phyloP scores from a whole-genome alignment of 1,139 yeast genomes.

The Pneumocystis murina region DNA sequence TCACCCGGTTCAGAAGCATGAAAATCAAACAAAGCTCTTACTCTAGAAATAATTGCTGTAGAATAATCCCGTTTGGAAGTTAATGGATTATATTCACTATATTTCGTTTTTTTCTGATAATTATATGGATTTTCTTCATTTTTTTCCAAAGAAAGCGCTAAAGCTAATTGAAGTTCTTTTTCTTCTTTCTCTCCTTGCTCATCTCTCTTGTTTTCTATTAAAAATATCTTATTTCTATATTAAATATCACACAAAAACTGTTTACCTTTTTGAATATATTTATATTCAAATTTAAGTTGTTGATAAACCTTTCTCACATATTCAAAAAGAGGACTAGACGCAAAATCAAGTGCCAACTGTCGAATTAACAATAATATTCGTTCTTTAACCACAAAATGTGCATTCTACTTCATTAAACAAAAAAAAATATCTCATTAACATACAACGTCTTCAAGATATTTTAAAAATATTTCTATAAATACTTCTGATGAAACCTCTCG shows the following conservation, averaged over 20 bases:
- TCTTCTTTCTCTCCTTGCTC: conserved; percentile 38
- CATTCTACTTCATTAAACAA: conserved; percentile 17
- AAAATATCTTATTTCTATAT: neutral
- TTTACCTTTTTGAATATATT: neutral
- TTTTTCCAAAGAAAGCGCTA: conserved; percentile 47
- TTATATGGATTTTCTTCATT: conserved; percentile 14
- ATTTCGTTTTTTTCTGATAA: conserved; percentile 11
- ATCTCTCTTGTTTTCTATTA: conserved; percentile 1
- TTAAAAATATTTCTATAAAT: conserved; percentile 45
- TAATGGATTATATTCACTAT: conserved; percentile 6
- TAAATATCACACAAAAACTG: neutral
- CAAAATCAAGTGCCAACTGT: conserved; percentile 44
- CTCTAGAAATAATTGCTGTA: conserved; percentile 42
- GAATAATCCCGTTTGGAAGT: conserved; percentile 11
- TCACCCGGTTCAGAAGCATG: conserved; percentile 41
- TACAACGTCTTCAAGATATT: conserved; percentile 37
- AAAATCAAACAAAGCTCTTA: conserved; percentile 73
- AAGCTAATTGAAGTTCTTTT: conserved; percentile 61
- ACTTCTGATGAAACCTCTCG: conserved; percentile 62
- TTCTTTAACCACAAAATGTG: conserved; percentile 55
- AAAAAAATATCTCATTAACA: neutral
- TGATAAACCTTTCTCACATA: conserved; percentile 50
- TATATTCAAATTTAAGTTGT: conserved; percentile 10
- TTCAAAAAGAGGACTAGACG: conserved; percentile 56
- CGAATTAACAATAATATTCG: conserved; percentile 52